A percentile compares a stretch with the other conserved stretches of the same genome.
Evolutionary conservation across 768 basidiomycete species (phyloP).

Genomic region (Mycena maculata): DNA sequence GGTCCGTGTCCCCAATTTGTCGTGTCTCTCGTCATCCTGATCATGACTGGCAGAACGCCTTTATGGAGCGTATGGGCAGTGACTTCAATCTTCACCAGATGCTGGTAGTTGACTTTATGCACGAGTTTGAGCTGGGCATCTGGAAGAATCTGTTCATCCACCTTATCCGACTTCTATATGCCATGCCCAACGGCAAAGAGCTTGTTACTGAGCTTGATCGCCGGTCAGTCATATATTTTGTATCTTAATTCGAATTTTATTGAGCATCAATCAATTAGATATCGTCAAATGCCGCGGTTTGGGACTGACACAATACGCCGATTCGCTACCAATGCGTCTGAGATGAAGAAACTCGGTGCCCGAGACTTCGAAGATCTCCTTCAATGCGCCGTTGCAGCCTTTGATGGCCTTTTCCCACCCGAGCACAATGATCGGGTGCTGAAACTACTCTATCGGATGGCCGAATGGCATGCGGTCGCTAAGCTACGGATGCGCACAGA

Average conservation of each 20-base stretch:
- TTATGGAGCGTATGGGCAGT: conserved; percentile 40
- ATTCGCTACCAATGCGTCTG: conserved; percentile 41
- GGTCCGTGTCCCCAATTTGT: neutral
- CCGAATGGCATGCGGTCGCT: conserved; percentile 50
- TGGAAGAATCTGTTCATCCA: no score
- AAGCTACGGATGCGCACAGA: conserved; percentile 52
- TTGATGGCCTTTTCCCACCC: conserved; percentile 45
- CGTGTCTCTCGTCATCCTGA: neutral
- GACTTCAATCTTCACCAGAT: no score
- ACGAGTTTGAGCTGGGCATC: no score
- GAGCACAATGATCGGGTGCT: conserved; percentile 39
- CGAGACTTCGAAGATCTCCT: conserved; percentile 48
- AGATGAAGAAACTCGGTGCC: no score
- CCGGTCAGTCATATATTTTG: no score
- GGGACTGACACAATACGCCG: conserved; percentile 38
- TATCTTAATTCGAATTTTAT: no score
- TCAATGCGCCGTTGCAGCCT: conserved; percentile 48
- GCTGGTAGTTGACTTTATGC: no score
- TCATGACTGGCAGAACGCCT: conserved; percentile 47
- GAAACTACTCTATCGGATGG: conserved; percentile 44
- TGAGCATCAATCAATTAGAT: conserved; percentile 26
- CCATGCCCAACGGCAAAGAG: no score
- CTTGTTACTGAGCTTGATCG: neutral
- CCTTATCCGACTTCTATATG: no score
- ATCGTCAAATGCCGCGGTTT: conserved; percentile 34